Percentiles rank a stretch among this genome's conserved stretches.
phyloP scores from a whole-genome alignment of 2,329 filamentous ascomycete species.

The Paraconiothyrium sp. region DNA sequence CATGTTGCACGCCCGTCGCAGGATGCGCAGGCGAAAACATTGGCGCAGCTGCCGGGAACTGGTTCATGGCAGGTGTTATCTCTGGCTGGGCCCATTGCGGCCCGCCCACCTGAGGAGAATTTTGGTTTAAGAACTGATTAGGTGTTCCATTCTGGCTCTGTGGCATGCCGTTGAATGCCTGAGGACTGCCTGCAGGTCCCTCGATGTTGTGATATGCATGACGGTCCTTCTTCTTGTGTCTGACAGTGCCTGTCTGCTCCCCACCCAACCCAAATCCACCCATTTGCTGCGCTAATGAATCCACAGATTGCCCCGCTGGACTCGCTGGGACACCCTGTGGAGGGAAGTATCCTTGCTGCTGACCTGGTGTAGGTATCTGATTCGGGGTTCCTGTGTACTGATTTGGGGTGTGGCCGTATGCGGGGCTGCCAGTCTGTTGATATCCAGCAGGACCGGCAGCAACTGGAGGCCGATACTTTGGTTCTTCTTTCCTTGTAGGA shows the following conservation, averaged over 20 bases:
- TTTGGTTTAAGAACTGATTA: conserved; percentile 66
- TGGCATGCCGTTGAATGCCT: conserved; percentile 75
- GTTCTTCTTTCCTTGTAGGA: conserved; percentile 39
- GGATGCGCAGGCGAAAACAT: conserved; percentile 58
- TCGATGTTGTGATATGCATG: conserved; percentile 92
- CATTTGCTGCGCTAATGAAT: conserved; percentile 39
- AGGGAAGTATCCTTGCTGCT: conserved; percentile 55
- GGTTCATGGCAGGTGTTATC: conserved; percentile 60
- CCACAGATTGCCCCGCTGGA: conserved; percentile 47
- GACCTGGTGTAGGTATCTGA: conserved; percentile 37
- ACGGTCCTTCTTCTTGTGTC: conserved; percentile 88
- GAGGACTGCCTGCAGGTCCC: conserved; percentile 71
- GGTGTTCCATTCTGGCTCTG: conserved; percentile 65
- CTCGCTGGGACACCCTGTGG: conserved; percentile 42
- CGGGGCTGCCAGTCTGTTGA: conserved; percentile 51
- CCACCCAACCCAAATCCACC: conserved; percentile 38
- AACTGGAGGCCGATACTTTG: conserved; percentile 52
- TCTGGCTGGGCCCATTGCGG: conserved; percentile 53
- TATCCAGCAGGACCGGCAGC: conserved; percentile 56
- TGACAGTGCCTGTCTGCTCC: conserved; percentile 58
- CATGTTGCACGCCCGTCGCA: conserved; percentile 49
- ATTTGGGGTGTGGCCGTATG: conserved; percentile 39
- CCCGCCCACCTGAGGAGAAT: conserved; percentile 41
- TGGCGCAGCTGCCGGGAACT: conserved; percentile 70
- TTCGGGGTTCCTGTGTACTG: conserved; percentile 43